Base-by-base conservation (phyloP, 2,329 filamentous ascomycete genomes). In the Phaeosphaeriaceae sp. region DNA sequence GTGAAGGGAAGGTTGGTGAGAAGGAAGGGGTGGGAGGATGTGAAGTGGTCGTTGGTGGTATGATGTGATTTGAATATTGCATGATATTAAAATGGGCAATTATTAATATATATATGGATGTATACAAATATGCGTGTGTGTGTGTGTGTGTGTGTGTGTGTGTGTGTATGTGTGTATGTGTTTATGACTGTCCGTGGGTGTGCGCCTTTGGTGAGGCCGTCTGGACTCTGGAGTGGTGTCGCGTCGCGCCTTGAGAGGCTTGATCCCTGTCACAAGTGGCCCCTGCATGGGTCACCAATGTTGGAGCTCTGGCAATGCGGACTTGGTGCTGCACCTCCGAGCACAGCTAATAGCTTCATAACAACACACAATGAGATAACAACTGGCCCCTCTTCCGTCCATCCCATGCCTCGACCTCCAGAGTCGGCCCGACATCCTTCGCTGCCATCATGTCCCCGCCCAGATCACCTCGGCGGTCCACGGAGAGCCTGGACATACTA, bases 401-500 rank as follows among this genome's bases (percentile, higher is more conserved):
- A 71, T 72, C 64, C 60, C 64, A 72, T 72, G 68, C 67, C 68
- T 71, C 68, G 61, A 53, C 61, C 67, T 60, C 57, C 53, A 52
- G 48, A 49, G 50, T 55, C 55, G 60, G 30, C 55, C 58, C 63
- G 61, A 60, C 58, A 51, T 56, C 60, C 63, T 61, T 61, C 57
- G 53, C 66, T 60, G 63, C 62, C 56, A 53, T 61, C 50, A 67
- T 61, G 60, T 74, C 77, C 54, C 76, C 75, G 48, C 67, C 76
- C 48, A 41, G 53, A 51, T 70, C 72, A 40, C 71, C 74, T 42
- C 74, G 76, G 61, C 72, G 65, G 53, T 81, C 80, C 48, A 68
- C 75, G 45, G 80, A 82, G 63, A 81, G 75, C 68, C 68, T 78
- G 58, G 75, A 77, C 43, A 76, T 78, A 50, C 71, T 78, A 21